These are phyloP conservation scores for Colletotrichum echinochloae DNA, from an alignment of 2,329 filamentous ascomycete genomes.

Conservation along the genomic window DNA sequence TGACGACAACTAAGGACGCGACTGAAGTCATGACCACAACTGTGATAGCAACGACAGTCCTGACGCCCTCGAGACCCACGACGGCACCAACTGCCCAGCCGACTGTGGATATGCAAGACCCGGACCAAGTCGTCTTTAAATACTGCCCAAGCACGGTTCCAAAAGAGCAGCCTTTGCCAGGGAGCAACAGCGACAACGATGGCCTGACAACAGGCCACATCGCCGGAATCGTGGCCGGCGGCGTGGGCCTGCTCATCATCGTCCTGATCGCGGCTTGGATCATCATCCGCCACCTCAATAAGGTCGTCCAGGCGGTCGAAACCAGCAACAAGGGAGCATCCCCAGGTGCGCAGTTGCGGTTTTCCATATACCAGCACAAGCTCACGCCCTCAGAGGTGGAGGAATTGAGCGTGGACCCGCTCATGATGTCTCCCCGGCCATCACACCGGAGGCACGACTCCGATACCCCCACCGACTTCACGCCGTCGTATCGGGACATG, in stretches of 20 bases:
- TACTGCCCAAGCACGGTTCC: constrained; percentile 58
- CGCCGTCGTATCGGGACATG: constrained; percentile 27
- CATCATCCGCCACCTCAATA: constrained; percentile 63
- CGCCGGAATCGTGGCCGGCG: constrained; percentile 66
- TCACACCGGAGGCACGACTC: constrained; percentile 36
- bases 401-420: constrained; percentile 56
- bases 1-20: constrained; percentile 59
- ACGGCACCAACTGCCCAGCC: constrained; percentile 45
- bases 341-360: constrained; percentile 47
- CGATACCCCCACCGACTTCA: constrained; percentile 42
- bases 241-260: constrained; percentile 60
- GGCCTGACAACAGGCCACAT: constrained; percentile 57
- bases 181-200: constrained; percentile 44
- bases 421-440: constrained; percentile 49
- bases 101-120: constrained; percentile 43
- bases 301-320: constrained; percentile 55
- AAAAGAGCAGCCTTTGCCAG: constrained; percentile 53
- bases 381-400: constrained; percentile 58
- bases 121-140: constrained; percentile 54
- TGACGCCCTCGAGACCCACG: constrained; percentile 51
- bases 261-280: constrained; percentile 61
- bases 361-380: constrained; percentile 54
- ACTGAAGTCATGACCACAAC: constrained; percentile 56
- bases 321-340: constrained; percentile 50
- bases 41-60: constrained; percentile 53